A percentile compares a stretch with the other conserved stretches of the same genome.
Evolutionary conservation across 768 basidiomycete species (phyloP).

Genomic region (Psilocybe cyanescens): DNA sequence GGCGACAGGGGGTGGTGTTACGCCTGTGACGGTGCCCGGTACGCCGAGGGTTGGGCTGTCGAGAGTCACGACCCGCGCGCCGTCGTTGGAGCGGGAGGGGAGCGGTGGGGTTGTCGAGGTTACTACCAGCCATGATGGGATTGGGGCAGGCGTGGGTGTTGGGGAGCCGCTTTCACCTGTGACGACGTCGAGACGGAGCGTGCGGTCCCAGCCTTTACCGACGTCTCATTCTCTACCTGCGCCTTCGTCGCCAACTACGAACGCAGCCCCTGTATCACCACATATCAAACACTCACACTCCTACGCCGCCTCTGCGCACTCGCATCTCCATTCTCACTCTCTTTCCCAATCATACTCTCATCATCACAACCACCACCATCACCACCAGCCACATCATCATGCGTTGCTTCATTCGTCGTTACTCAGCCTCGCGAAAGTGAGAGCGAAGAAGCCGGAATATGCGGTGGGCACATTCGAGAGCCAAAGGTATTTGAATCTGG

Average conservation of each 20-base stretch:
- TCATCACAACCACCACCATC: constrained; percentile 30
- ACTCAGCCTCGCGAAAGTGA: constrained; percentile 37
- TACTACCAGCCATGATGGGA: not conserved
- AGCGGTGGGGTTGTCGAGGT: not conserved
- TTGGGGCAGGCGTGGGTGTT: too few relatives aligned
- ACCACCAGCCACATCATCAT: not conserved
- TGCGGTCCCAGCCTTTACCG: not conserved
- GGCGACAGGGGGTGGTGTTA: not conserved
- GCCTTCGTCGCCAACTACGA: not conserved
- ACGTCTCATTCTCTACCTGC: not conserved
- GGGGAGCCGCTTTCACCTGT: not conserved
- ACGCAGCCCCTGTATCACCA: not conserved
- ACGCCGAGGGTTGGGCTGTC: constrained; percentile 5
- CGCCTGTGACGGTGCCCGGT: constrained; percentile 1
- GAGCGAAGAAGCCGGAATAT: constrained; percentile 41
- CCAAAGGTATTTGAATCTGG: constrained; percentile 70
- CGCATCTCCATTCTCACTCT: constrained; percentile 10
- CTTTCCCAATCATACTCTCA: constrained; percentile 32
- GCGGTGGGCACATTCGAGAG: constrained; percentile 78
- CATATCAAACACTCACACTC: not conserved
- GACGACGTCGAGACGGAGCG: not conserved
- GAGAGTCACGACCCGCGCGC: not conserved
- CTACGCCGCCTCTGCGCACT: not conserved
- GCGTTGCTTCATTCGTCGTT: constrained; percentile 40
- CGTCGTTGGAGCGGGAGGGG: not conserved